Percentiles rank a stretch among this genome's conserved stretches.
Conservation (phyloP, 2,329 filamentous ascomycete genomes). For the Cordyceps tenuipes region DNA sequence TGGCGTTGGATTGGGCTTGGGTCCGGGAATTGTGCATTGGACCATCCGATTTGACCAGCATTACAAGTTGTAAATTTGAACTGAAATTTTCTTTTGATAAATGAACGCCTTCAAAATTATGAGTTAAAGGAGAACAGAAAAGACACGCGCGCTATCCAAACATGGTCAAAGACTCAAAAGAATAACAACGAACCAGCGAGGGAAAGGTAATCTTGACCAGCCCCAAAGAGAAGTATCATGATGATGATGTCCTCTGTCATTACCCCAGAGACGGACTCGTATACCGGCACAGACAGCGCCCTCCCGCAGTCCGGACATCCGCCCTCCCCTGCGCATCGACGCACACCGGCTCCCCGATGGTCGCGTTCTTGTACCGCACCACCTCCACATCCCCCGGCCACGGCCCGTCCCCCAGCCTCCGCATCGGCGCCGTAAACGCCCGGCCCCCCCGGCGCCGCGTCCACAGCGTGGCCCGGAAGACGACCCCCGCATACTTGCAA, state of each 20-base stretch:
- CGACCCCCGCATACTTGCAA: constrained; percentile 51
- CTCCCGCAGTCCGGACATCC: constrained; percentile 27
- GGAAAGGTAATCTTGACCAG: too few species aligned
- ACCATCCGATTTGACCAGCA: not conserved
- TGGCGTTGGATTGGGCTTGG: not conserved
- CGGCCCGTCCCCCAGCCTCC: constrained; percentile 23
- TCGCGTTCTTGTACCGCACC: constrained; percentile 36
- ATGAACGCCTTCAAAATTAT: not conserved
- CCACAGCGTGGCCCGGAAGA: constrained; percentile 50
- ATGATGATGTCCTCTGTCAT: not conserved
- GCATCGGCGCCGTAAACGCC: constrained; percentile 15
- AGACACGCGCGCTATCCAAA: not conserved
- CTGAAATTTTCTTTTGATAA: not conserved
- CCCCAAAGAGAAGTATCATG: too few species aligned
- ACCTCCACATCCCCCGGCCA: constrained; percentile 55
- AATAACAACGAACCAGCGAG: not conserved
- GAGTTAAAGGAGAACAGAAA: not conserved
- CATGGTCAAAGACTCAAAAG: not conserved
- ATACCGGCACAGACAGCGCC: constrained; percentile 32
- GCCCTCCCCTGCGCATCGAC: constrained; percentile 30
- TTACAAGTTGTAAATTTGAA: not conserved
- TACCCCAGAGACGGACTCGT: constrained; percentile 3
- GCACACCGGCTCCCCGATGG: constrained; percentile 44
- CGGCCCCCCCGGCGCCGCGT: constrained; percentile 32
- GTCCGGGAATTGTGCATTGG: not conserved